Percentiles rank a stretch among this genome's conserved stretches.
These are phyloP conservation scores for Przewalskia tangutica DNA, from an alignment of 257 asterid genomes.

Conservation along the genomic window DNA sequence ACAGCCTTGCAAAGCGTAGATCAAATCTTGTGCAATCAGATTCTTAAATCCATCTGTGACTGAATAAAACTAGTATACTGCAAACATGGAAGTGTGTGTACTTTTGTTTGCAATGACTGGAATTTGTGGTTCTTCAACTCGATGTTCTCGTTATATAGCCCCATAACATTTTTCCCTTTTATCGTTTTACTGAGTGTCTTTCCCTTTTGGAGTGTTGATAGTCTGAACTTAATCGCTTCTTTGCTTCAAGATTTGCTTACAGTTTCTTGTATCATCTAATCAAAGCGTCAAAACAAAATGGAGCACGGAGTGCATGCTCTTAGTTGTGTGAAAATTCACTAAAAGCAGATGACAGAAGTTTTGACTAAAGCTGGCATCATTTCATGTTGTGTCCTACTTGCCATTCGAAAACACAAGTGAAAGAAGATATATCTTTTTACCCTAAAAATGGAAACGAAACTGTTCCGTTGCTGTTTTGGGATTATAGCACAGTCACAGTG, in stretches of 20 bases:
- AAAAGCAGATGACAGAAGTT: neutral
- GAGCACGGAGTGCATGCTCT: neutral
- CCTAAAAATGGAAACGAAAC: neutral
- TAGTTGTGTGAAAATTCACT: neutral
- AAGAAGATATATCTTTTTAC: neutral
- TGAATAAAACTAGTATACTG: neutral
- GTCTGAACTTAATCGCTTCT: neutral
- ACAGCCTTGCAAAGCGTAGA: neutral
- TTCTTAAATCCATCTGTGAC: neutral
- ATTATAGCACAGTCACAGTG: neutral
- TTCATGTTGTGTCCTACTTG: neutral
- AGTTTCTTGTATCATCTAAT: neutral
- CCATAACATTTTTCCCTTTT: neutral
- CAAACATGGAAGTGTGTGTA: neutral
- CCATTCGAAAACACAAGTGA: neutral
- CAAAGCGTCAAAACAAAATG: neutral
- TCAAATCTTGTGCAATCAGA: neutral
- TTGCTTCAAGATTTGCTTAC: neutral
- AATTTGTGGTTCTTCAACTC: neutral
- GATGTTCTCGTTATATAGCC: neutral
- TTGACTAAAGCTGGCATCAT: neutral
- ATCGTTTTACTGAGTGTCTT: neutral
- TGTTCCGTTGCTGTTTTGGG: neutral
- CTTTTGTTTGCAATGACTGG: neutral
- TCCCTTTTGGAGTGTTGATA: neutral